Evolutionary conservation across 2,329 filamentous ascomycete genomes (phyloP).

Genomic region (Diplodia corticola): DNA sequence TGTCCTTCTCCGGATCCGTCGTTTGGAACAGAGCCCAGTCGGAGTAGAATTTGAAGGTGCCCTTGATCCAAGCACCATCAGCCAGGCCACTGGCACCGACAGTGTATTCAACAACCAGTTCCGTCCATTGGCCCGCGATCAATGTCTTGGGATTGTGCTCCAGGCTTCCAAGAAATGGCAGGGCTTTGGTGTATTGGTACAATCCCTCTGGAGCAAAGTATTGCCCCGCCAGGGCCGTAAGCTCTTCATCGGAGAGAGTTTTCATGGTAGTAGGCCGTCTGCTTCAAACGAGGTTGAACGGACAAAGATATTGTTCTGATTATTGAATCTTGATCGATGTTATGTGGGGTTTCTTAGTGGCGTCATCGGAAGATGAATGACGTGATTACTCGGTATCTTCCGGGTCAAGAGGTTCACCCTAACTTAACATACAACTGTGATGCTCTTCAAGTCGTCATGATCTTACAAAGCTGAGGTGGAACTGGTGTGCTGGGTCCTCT

Average conservation of each 20-base stretch:
- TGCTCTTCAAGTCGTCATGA: no score
- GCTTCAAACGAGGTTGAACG: no score
- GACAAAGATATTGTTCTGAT: no score
- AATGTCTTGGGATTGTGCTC: neutral
- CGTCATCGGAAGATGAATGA: no score
- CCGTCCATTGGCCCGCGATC: constrained; percentile 3
- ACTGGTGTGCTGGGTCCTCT: no score
- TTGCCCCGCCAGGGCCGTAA: neutral
- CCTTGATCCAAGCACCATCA: constrained; percentile 43
- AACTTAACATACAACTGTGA: no score
- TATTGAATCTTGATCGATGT: no score
- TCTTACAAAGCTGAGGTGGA: no score
- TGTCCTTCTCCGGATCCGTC: constrained; percentile 28
- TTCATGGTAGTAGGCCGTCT: neutral
- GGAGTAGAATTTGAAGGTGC: constrained; percentile 44
- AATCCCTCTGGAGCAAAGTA: neutral
- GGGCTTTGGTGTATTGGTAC: neutral
- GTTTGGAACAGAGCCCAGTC: constrained; percentile 42
- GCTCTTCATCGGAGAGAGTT: neutral
- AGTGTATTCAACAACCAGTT: constrained; percentile 27
- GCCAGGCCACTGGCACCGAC: constrained; percentile 37
- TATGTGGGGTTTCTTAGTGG: no score
- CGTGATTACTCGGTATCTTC: no score
- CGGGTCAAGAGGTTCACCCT: no score
- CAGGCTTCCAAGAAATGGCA: constrained; percentile 3